Evolutionary conservation across 1,284 basidiomycete genomes (phyloP), one percentile per base, ranked within the genome.

Genomic region (Moniliophthora roreri): DNA sequence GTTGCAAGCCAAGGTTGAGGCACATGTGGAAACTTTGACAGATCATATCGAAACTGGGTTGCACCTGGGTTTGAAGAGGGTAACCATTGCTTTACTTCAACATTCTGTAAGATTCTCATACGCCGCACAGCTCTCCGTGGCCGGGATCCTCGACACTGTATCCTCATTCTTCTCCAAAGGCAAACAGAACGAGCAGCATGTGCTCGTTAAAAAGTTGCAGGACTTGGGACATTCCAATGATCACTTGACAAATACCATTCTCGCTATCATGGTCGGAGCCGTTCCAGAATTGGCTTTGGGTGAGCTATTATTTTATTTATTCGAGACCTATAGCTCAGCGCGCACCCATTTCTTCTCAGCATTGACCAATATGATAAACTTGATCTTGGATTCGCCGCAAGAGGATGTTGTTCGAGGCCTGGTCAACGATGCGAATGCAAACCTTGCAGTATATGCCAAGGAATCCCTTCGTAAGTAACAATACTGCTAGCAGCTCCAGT

Each of bases 191-290:
- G 71, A 74, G 24, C 74, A 79, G 37, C 73, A 78, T 32, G 77
- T 79, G 32, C 66, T 89, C 40, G 72, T 82, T 54, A 78, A 81
- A 59, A 77, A 78, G 5, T 70, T 92, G 23, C 71, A 77, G 34
- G 77, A 74, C 16, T 67, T 83, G 21, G 82, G 82, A 3, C 75
- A 77, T 41, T 76, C 80, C 4, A 70, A 72, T 1, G 83, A 88
- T 48, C 77, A 85, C 51, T 69, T 87, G 13, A 78, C 84, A 8
- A 89, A 89, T 62, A 80, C 80, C 26, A 72, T 91, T 39, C 66
- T 92, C 32, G 87, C 88, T n/a, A 67, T 92, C 26, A 71, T 90
- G 68, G 78, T 91, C 50, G 79, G 81, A 20, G 81, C 84, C 4
- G 83, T 85, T 5, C 44, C 44, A 10, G 88, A 91, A 69, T 66